These are phyloP conservation scores for Oryza punctata DNA, from an alignment of 176 grass and related monocot species.

Conservation along the genomic window DNA sequence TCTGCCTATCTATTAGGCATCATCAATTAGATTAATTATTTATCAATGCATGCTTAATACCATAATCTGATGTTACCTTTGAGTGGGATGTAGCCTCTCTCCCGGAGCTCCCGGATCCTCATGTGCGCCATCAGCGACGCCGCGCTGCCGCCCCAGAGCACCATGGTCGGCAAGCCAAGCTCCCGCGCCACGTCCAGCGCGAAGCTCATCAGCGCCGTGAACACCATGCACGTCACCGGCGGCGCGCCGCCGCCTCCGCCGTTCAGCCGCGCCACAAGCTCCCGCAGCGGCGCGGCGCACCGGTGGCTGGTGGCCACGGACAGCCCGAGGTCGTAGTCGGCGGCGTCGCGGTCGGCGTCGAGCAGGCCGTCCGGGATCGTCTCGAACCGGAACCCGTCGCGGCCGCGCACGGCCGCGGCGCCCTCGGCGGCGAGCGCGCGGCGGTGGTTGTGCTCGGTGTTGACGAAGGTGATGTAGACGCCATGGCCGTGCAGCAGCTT, in stretches of 20 bases:
- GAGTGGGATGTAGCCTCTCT: constrained; percentile 40
- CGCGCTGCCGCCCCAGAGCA: constrained; percentile 18
- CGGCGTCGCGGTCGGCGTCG: not conserved
- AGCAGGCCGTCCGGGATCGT: constrained; percentile 21
- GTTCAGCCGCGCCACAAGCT: constrained; percentile 11
- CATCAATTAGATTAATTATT: too few relatives aligned
- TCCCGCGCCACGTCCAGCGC: constrained; percentile 2
- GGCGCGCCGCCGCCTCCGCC: not conserved
- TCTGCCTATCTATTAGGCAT: not conserved
- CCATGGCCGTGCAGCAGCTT: constrained; percentile 40
- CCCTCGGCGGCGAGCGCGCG: not conserved
- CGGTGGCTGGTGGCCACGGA: not conserved
- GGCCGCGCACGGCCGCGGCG: not conserved
- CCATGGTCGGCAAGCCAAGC: constrained; percentile 11
- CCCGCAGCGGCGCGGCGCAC: constrained; percentile 13
- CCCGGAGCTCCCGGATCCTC: constrained; percentile 33
- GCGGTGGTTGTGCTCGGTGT: not conserved
- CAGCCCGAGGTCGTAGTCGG: not conserved
- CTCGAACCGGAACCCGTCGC: constrained; percentile 21
- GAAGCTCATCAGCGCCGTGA: constrained; percentile 22
- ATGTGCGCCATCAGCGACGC: constrained; percentile 27
- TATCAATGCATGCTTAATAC: too few relatives aligned
- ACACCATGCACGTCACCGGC: constrained; percentile 16
- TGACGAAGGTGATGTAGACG: constrained; percentile 62
- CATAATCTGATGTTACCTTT: constrained; percentile 20